phyloP scores from a whole-genome alignment of 2,329 filamentous ascomycete species.

The Tolypocladium inflatum region DNA sequence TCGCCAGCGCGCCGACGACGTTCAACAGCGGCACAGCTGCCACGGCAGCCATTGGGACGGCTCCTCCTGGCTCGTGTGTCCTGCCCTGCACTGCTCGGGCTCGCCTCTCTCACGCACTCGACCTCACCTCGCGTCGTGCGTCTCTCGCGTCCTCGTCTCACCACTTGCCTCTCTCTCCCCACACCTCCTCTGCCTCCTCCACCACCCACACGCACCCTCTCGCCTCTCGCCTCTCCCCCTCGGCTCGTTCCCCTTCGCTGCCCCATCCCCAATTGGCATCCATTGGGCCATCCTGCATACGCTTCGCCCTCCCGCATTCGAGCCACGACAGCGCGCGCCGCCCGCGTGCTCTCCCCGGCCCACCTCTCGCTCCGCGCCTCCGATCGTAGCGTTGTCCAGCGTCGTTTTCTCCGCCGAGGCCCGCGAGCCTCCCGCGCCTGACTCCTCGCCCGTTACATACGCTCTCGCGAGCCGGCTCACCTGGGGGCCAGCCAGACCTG shows the following conservation, averaged over 20 bases:
- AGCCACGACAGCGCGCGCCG: slow-evolving; percentile 27
- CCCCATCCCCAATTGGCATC: not conserved
- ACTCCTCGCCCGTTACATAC: not conserved
- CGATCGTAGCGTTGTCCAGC: not conserved
- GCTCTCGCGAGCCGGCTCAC: not conserved
- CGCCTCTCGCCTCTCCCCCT: not conserved
- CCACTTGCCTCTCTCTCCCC: not conserved
- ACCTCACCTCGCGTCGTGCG: not conserved
- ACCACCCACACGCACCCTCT: not conserved
- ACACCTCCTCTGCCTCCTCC: not conserved
- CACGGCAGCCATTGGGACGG: not conserved
- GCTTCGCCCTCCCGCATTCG: slow-evolving; percentile 26
- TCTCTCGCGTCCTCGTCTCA: not conserved
- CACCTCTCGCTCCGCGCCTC: slow-evolving; percentile 9
- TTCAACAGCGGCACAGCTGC: not conserved
- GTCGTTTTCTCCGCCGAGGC: not conserved
- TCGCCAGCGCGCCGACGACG: not conserved
- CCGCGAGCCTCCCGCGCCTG: not conserved
- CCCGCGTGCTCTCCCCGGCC: slow-evolving; percentile 8
- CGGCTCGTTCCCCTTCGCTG: not conserved
- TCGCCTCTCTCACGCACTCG: too few species aligned
- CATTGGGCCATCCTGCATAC: slow-evolving; percentile 27
- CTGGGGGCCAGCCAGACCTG: not conserved
- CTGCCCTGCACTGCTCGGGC: too few species aligned
- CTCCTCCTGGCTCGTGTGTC: not conserved